phyloP scores from a whole-genome alignment of 208 protist genomes.

The Acanthamoeba quina region DNA sequence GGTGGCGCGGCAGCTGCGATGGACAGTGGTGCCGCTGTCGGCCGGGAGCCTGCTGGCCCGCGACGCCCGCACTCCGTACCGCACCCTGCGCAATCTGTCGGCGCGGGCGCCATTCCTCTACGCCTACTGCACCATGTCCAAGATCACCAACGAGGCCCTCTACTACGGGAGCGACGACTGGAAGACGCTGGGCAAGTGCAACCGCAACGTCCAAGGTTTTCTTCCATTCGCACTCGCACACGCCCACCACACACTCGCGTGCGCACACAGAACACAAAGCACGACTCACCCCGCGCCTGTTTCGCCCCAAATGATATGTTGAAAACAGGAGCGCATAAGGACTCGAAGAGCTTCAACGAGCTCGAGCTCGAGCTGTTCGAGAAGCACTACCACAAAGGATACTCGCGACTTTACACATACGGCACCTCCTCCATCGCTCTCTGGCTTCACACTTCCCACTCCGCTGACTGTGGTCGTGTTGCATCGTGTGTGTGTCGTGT shows the following conservation, averaged over 20 bases:
- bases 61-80: background rate
- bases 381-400: background rate
- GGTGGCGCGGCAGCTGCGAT: background rate
- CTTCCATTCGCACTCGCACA: background rate
- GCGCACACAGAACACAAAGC: too few relatives aligned
- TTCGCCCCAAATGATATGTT: background rate
- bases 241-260: background rate
- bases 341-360: background rate
- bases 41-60: slow-evolving; percentile 3
- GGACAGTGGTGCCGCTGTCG: background rate
- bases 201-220: background rate
- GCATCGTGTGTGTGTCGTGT: background rate
- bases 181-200: background rate
- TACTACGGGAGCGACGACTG: background rate
- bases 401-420: background rate
- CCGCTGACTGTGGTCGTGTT: background rate
- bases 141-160: background rate
- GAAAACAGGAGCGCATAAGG: background rate
- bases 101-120: background rate
- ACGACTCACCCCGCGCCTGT: too few relatives aligned
- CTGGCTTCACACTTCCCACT: background rate
- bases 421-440: background rate
- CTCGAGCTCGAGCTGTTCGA: background rate
- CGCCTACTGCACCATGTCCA: slow-evolving; percentile 35
- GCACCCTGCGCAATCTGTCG: slow-evolving; percentile 15